A percentile compares a stretch with the other conserved stretches of the same genome.
phyloP scores from a whole-genome alignment of 1,139 yeast species.

The Casaregolazyma suthepensis region DNA sequence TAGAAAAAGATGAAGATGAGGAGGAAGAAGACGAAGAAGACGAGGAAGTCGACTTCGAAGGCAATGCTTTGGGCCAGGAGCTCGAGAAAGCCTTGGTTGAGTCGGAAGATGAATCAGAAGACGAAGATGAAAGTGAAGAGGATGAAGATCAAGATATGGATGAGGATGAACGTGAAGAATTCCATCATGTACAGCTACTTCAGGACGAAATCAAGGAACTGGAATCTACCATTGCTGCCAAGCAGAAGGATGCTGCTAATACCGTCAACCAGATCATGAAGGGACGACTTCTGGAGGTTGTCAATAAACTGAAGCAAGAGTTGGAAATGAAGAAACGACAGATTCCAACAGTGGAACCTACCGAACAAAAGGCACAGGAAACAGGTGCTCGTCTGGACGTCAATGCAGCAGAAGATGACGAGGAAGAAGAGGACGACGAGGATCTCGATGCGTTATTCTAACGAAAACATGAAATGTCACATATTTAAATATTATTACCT shows the following conservation, averaged over 20 bases:
- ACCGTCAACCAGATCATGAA: conserved; percentile 79
- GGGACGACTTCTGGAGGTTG: conserved; percentile 79
- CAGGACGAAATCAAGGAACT: conserved; percentile 83
- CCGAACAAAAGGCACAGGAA: conserved; percentile 41
- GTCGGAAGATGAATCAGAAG: conserved; percentile 45
- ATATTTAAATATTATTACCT: not conserved
- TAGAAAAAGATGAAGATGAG: conserved; percentile 22
- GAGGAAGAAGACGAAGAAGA: conserved; percentile 25
- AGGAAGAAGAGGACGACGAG: conserved; percentile 33
- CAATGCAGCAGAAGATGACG: conserved; percentile 23
- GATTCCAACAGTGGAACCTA: conserved; percentile 35
- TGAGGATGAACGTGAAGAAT: conserved; percentile 37
- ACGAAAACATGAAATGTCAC: not conserved
- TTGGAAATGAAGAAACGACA: conserved; percentile 76
- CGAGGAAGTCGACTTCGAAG: conserved; percentile 35
- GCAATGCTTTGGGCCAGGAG: conserved; percentile 28
- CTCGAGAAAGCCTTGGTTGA: conserved; percentile 28
- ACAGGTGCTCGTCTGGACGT: conserved; percentile 20
- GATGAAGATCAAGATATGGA: conserved; percentile 37
- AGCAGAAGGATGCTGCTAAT: conserved; percentile 64
- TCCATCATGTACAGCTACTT: conserved; percentile 69
- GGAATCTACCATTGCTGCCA: conserved; percentile 70
- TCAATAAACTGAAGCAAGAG: conserved; percentile 72
- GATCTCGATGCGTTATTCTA: conserved; percentile 41
- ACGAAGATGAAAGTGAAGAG: conserved; percentile 46